Conservation (phyloP, 345 rosid genomes). For the Bruguiera gymnorhiza region DNA sequence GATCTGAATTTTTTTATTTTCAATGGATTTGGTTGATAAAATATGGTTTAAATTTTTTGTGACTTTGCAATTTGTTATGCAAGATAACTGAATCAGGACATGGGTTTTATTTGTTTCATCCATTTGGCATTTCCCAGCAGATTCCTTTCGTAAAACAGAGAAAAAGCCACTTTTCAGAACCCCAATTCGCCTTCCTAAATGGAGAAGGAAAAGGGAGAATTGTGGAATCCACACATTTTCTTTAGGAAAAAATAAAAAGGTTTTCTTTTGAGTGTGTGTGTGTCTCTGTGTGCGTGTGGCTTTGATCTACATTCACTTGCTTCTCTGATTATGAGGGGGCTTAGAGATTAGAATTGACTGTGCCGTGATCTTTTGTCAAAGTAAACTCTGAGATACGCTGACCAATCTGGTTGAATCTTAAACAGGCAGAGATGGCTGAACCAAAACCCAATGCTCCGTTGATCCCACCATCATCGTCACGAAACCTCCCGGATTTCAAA, state of each 20-base stretch:
- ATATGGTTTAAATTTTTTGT: too few species aligned
- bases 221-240: too few species aligned
- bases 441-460: constrained; percentile 33
- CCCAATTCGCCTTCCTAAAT: background rate
- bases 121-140: background rate
- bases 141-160: background rate
- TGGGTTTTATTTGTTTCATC: background rate
- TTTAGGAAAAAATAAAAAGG: too few species aligned
- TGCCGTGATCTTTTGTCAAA: background rate
- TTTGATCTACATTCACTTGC: background rate
- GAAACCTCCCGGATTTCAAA: constrained; percentile 22
- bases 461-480: constrained; percentile 24
- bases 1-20: too few species aligned
- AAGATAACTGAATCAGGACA: background rate
- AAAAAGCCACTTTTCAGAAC: background rate
- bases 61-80: too few species aligned
- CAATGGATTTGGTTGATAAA: too few species aligned
- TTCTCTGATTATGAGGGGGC: background rate
- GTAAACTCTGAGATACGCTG: background rate
- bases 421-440: constrained; percentile 32
- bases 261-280: background rate
- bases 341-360: constrained; percentile 3
- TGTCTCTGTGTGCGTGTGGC: background rate
- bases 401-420: constrained; percentile 16
- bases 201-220: background rate